phyloP scores from a whole-genome alignment of 2,329 filamentous ascomycete genomes.

The Setomelanomma holmii region DNA sequence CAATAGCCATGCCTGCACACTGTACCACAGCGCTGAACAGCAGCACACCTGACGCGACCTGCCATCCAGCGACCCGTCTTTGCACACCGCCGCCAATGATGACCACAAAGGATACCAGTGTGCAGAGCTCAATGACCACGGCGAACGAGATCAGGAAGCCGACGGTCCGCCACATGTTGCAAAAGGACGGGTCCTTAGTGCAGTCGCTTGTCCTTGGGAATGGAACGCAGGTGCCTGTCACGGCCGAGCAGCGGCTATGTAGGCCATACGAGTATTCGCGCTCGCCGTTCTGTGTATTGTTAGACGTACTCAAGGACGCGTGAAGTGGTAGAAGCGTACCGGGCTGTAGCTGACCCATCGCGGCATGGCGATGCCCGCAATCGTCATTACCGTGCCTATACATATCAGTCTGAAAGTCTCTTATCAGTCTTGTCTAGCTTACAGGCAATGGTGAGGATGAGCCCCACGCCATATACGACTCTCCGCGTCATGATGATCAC shows the following conservation, averaged over 20 bases:
- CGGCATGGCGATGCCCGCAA: conserved; percentile 72
- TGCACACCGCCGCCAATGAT: conserved; percentile 80
- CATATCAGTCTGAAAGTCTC: conserved; percentile 16
- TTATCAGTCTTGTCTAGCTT: conserved; percentile 14
- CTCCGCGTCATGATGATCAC: conserved; percentile 54
- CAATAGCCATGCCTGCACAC: conserved; percentile 78
- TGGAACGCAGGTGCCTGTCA: conserved; percentile 66
- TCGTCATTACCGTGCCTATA: conserved; percentile 73
- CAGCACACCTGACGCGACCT: conserved; percentile 72
- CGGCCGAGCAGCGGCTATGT: conserved; percentile 78
- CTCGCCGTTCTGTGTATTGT: conserved; percentile 38
- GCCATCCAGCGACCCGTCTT: conserved; percentile 84
- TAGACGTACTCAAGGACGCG: conserved; percentile 5
- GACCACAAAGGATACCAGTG: conserved; percentile 79
- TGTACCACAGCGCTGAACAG: conserved; percentile 71
- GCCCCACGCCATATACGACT: conserved; percentile 57
- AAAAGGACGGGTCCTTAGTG: conserved; percentile 74
- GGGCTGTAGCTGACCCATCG: conserved; percentile 72
- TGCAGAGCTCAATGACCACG: conserved; percentile 80
- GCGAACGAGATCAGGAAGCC: conserved; percentile 88
- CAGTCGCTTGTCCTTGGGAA: conserved; percentile 76
- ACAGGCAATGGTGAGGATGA: conserved; percentile 56
- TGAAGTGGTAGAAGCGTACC: conserved; percentile 23
- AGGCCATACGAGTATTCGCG: conserved; percentile 69
- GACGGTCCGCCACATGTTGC: conserved; percentile 87